Base-by-base conservation (phyloP, 345 rosid species). In the Aethionema arabicum region DNA sequence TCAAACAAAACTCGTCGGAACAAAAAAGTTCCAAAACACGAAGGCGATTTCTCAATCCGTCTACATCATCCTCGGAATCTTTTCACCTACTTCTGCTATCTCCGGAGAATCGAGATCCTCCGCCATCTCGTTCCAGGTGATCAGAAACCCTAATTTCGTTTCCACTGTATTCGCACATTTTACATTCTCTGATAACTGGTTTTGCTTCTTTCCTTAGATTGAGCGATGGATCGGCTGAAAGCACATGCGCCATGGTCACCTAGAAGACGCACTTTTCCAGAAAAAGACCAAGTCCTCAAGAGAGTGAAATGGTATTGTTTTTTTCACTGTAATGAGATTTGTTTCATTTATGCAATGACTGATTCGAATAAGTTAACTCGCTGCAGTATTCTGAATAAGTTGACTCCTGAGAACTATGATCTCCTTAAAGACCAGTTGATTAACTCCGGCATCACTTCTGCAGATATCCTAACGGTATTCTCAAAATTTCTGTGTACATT, bases 231-330 rank as follows among this genome's bases (percentile, higher is more conserved):
- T 21, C 76, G 90, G 59, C 76, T 81, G 56, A 93, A 87, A 70
- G 97, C 99, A 69, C 95, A 93, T 63, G 84, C 78, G 33, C 99
- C 99, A 54, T 93, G 99, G 99, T 87, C 96, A 9, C 85, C 79
- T 52, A 83, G 71, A 69, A 87, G 82, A 67, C 92, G 86, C 48
- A 84, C 56, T 69, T 81, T 90, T 63, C 85, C 96, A 21, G 99
- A 93, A 8, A 78, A 84, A 49, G 96, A 84, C 4, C 96, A 86
- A 54, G 87, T 93, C 40, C 79, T 93, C 69, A 93, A 84, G 83
- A 79, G 88, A 3, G 86, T 87, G 4, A 93, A 93, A 74, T 91
- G 99, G 99, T 93, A 90, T 80, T 51, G 5, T 42, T 33, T 37
- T 50, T 36, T 46, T 52, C 9, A 27, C 55, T 47, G 15, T 16